A percentile compares a stretch with the other conserved stretches of the same genome.
These are phyloP conservation scores for Hordeum marinum DNA, from an alignment of 176 grass and related monocot species.

Conservation along the genomic window DNA sequence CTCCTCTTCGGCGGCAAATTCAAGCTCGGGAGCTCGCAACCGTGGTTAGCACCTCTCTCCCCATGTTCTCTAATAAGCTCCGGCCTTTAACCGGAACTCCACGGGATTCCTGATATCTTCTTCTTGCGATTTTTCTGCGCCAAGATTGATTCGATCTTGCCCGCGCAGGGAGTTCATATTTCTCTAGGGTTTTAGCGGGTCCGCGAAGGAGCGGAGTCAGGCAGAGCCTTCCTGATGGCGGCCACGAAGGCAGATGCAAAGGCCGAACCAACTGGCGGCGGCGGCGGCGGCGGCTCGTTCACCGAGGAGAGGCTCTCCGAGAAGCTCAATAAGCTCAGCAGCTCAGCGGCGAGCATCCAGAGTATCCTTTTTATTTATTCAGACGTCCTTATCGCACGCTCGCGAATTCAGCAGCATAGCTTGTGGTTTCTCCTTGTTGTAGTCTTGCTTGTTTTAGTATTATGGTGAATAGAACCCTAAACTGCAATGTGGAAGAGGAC, in stretches of 20 bases:
- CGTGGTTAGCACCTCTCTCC: background rate
- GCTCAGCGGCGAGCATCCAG: constrained; percentile 84
- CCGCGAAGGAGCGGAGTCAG: background rate
- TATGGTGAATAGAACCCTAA: constrained; percentile 6
- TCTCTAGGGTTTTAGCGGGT: background rate
- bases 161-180: background rate
- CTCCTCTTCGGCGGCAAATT: constrained; percentile 15
- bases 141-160: constrained; percentile 32
- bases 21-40: constrained; percentile 10
- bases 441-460: constrained; percentile 5
- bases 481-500: background rate
- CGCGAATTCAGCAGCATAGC: background rate
- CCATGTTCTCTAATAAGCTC: background rate
- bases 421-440: background rate
- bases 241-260: constrained; percentile 26
- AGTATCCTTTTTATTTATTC: constrained; percentile 63
- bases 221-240: constrained; percentile 24
- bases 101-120: constrained; percentile 11
- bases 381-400: background rate
- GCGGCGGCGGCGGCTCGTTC: constrained; percentile 40
- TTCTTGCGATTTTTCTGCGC: background rate
- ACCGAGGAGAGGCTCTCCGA: constrained; percentile 74
- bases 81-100: background rate
- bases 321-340: constrained; percentile 88
- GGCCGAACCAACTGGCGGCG: constrained; percentile 14